A percentile compares a stretch with the other conserved stretches of the same genome.
These are phyloP conservation scores for Globisporangium radiosum DNA, from an alignment of 352 stramenopile genomes.

Conservation along the genomic window DNA sequence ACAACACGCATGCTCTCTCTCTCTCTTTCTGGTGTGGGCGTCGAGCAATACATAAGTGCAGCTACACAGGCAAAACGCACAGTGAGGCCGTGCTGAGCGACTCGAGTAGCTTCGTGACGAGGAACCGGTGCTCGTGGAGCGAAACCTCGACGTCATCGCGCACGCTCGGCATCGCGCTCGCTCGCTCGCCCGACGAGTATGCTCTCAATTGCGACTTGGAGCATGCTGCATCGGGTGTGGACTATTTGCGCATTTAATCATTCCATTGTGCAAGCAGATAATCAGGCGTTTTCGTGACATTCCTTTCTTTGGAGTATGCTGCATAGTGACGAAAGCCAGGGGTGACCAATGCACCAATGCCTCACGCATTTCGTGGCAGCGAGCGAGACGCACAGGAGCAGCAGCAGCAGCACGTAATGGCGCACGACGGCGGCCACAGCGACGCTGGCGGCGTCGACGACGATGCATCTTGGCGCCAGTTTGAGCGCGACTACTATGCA, in stretches of 20 bases:
- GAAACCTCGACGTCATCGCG: conserved; percentile 64
- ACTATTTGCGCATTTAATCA: no score
- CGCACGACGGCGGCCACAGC: neutral
- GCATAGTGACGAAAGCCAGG: no score
- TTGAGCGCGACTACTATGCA: conserved; percentile 82
- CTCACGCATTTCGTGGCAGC: conserved; percentile 2
- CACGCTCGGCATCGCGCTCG: conserved; percentile 37
- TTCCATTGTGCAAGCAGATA: no score
- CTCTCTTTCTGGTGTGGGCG: no score
- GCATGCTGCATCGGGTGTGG: no score
- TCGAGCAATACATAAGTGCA: no score
- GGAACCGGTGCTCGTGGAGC: conserved; percentile 77
- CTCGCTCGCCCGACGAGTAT: neutral
- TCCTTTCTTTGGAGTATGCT: no score
- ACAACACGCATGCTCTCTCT: no score
- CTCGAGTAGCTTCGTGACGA: conserved; percentile 81
- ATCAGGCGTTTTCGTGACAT: no score
- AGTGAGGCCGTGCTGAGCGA: conserved; percentile 54
- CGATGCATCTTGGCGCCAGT: conserved; percentile 37
- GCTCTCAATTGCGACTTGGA: neutral
- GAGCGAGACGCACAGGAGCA: neutral
- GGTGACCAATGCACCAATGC: no score
- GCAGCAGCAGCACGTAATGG: neutral
- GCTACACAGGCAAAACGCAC: conserved; percentile 3
- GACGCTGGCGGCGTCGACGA: conserved; percentile 11